phyloP scores from a whole-genome alignment of 1,139 yeast species.

The Arxiozyma slooffiae region DNA sequence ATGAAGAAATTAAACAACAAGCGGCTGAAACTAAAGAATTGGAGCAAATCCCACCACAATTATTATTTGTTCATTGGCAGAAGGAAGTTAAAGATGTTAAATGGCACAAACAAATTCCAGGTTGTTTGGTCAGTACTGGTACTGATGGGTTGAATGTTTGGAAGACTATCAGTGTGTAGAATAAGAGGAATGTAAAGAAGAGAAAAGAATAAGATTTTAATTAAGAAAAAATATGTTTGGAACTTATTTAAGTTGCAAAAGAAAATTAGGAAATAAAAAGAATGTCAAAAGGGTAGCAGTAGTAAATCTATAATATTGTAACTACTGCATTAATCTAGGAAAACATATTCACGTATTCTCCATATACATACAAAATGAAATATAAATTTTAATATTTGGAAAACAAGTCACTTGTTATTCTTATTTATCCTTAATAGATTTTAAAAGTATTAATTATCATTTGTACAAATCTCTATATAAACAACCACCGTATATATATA shows the following conservation, averaged over 20 bases:
- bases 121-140: slow-evolving; percentile 88
- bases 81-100: slow-evolving; percentile 93
- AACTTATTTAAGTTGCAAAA: neutral
- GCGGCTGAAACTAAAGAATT: slow-evolving; percentile 59
- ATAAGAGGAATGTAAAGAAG: neutral
- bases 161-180: slow-evolving; percentile 88
- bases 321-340: neutral
- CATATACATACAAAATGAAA: neutral
- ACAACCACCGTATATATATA: neutral
- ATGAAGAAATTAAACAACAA: slow-evolving; percentile 82
- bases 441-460: too few species aligned
- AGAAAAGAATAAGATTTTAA: neutral
- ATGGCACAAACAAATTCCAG: slow-evolving; percentile 97
- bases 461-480: neutral
- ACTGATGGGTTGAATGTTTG: slow-evolving; percentile 90
- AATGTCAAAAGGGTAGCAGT: neutral
- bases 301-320: neutral
- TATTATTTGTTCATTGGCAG: slow-evolving; percentile 97
- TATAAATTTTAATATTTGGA: too few species aligned
- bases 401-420: too few species aligned
- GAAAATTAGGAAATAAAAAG: neutral
- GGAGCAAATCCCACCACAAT: slow-evolving; percentile 89
- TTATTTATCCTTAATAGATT: neutral
- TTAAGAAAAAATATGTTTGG: neutral
- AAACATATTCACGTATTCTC: neutral